Conservation (phyloP, 164 flowering plant genomes). For the Tinospora cordifolia region DNA sequence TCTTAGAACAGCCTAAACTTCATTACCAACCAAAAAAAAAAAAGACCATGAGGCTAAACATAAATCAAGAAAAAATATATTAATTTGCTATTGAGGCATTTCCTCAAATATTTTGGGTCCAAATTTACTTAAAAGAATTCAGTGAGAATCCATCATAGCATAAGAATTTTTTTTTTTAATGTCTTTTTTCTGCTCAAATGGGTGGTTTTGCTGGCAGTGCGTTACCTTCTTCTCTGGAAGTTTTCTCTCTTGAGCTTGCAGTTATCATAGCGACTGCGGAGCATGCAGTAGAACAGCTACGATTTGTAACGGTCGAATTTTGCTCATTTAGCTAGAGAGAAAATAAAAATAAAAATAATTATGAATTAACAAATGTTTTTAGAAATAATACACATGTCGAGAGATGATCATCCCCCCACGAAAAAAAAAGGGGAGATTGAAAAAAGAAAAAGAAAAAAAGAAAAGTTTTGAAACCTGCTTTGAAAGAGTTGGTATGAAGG, state of each 20-base stretch:
- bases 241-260: conserved; percentile 23
- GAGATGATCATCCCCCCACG: no score
- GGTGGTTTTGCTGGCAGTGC: background rate
- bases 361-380: no score
- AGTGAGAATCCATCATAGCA: background rate
- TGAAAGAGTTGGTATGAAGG: conserved; percentile 27
- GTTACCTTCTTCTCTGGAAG: conserved; percentile 31
- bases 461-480: conserved; percentile 22
- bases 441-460: background rate
- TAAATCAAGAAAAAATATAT: background rate
- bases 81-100: background rate
- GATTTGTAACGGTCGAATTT: conserved; percentile 12
- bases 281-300: conserved; percentile 9
- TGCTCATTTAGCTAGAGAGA: conserved; percentile 18
- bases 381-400: no score
- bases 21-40: no score
- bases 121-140: background rate
- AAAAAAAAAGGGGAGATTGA: conserved; percentile 4
- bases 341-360: no score
- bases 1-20: conserved; percentile 36
- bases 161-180: no score
- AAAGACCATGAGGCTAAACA: background rate
- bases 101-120: background rate
- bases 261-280: conserved; percentile 16
- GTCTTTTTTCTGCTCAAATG: background rate